Evolutionary conservation across 1,284 basidiomycete genomes (phyloP).

Genomic region (Heterobasidion irregulare): DNA sequence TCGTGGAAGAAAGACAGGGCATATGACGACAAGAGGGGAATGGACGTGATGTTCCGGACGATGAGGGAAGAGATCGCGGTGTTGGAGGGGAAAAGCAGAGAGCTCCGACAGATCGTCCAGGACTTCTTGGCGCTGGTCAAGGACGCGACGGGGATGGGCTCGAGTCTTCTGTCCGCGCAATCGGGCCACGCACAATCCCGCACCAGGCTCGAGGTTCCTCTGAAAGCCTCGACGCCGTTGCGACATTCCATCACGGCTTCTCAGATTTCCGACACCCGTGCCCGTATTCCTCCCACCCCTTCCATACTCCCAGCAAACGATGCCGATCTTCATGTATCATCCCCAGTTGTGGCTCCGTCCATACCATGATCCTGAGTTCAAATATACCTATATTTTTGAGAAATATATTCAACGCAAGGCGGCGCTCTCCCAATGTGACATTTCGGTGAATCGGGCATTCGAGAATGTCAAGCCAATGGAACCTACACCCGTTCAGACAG

Average conservation of each 20-base stretch:
- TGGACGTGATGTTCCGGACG: constrained; percentile 9
- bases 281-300: neutral
- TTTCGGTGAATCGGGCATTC: no score
- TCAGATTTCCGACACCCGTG: neutral
- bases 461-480: no score
- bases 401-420: no score
- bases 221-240: neutral
- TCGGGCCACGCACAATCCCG: no score
- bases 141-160: neutral
- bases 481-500: no score
- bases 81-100: constrained; percentile 6
- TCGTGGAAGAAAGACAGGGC: neutral
- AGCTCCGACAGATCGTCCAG: constrained; percentile 6
- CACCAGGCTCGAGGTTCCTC: neutral
- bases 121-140: constrained; percentile 7
- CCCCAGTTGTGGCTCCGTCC: no score
- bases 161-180: neutral
- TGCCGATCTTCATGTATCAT: neutral
- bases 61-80: constrained; percentile 7
- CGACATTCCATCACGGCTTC: neutral
- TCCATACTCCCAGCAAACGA: neutral
- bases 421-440: no score
- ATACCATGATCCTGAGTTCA: no score
- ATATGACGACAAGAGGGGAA: constrained; percentile 1
- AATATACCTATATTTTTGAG: no score